phyloP scores from a whole-genome alignment of 805 yeast genomes.

The Candida rishiriensis region DNA sequence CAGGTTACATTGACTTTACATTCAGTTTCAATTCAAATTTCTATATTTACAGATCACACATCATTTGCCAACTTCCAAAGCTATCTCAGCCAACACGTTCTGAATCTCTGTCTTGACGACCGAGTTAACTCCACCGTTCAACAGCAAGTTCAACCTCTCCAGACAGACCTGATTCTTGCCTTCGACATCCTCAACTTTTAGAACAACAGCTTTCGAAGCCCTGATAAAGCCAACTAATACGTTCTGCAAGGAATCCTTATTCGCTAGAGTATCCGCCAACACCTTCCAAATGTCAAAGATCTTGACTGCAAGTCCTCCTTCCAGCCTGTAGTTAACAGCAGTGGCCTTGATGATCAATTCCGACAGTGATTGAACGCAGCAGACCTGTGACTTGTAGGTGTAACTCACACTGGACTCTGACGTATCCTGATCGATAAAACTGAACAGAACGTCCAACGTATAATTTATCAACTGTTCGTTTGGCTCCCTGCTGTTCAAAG shows the following conservation, averaged over 20 bases:
- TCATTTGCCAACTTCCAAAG: neutral
- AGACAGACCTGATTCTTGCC: slow-evolving; percentile 48
- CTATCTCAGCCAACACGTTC: slow-evolving; percentile 13
- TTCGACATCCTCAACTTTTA: slow-evolving; percentile 1
- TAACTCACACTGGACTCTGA: slow-evolving; percentile 5
- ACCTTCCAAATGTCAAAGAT: slow-evolving; percentile 13
- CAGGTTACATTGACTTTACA: too few species aligned
- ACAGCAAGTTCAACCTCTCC: slow-evolving; percentile 23
- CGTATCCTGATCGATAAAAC: slow-evolving; percentile 12
- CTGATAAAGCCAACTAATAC: slow-evolving; percentile 49
- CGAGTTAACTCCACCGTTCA: slow-evolving; percentile 39
- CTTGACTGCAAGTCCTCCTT: neutral
- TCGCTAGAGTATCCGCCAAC: slow-evolving; percentile 11
- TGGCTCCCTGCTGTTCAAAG: slow-evolving; percentile 45
- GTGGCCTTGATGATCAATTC: slow-evolving; percentile 11
- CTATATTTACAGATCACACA: too few species aligned
- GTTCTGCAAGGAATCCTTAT: slow-evolving; percentile 39
- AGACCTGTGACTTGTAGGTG: slow-evolving; percentile 16
- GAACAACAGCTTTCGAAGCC: slow-evolving; percentile 11
- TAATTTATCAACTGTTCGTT: slow-evolving; percentile 34
- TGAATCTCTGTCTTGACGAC: slow-evolving; percentile 39
- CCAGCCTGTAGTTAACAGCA: neutral
- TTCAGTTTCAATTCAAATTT: too few species aligned
- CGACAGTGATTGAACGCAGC: slow-evolving; percentile 24
- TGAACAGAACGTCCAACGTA: slow-evolving; percentile 32